phyloP scores from a whole-genome alignment of 1,284 basidiomycete species.

The Neonothopanus nambi region DNA sequence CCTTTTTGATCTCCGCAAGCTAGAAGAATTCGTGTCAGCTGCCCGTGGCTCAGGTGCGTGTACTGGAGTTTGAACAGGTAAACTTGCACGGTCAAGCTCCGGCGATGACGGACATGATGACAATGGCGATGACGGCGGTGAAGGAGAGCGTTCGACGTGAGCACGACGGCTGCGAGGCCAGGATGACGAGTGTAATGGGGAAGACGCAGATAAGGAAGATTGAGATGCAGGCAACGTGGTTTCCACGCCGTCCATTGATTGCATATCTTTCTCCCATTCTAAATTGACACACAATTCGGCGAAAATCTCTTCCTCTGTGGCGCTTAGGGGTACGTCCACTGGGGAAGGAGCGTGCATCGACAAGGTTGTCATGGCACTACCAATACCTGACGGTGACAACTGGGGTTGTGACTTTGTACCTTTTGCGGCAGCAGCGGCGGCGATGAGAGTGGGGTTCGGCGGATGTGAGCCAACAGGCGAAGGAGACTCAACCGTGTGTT shows the following conservation, averaged over 20 bases:
- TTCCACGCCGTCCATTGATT: background rate
- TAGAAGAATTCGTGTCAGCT: constrained; percentile 24
- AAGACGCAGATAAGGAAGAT: background rate
- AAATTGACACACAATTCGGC: constrained; percentile 18
- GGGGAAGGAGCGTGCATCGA: background rate
- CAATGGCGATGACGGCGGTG: constrained; percentile 13
- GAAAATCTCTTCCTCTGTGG: constrained; percentile 18
- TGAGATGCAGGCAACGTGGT: background rate
- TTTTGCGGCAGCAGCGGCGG: constrained; percentile 5
- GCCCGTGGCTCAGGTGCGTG: background rate
- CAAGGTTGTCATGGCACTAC: background rate
- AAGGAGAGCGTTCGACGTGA: background rate
- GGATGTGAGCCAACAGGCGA: background rate
- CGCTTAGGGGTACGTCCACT: constrained; percentile 10
- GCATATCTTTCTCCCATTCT: constrained; percentile 14
- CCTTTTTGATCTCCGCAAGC: constrained; percentile 64
- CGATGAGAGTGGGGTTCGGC: constrained; percentile 8
- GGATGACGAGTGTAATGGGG: background rate
- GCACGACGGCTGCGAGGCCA: background rate
- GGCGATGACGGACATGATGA: constrained; percentile 17
- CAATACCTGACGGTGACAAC: background rate
- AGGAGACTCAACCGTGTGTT: background rate
- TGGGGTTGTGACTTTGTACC: background rate
- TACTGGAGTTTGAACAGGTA: background rate
- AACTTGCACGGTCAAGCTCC: constrained; percentile 1